A percentile compares a stretch with the other conserved stretches of the same genome.
Conservation (phyloP, 1,284 basidiomycete species). For the Violaceomyces palustris region DNA sequence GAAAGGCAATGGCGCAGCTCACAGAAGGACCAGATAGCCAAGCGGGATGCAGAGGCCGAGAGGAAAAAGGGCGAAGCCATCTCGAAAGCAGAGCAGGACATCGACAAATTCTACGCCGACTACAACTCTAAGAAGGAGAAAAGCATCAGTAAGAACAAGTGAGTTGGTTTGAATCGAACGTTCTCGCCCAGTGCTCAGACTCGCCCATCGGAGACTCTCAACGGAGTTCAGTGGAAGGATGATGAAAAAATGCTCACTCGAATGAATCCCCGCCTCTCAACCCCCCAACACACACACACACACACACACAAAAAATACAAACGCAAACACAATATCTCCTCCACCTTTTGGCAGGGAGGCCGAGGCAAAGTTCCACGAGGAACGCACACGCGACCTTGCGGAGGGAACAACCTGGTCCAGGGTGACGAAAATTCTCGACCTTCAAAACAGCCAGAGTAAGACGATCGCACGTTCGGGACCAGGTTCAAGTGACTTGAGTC, state of each 20-base stretch:
- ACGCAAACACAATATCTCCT: too few relatives aligned
- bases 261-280: too few relatives aligned
- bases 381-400: conserved; percentile 71
- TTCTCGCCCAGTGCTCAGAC: too few relatives aligned
- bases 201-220: too few relatives aligned
- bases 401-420: conserved; percentile 94
- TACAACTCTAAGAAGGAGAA: conserved; percentile 88
- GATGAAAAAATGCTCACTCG: too few relatives aligned
- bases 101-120: conserved; percentile 93
- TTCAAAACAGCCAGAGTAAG: conserved; percentile 93
- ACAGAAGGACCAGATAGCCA: conserved; percentile 78
- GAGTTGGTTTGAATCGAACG: conserved; percentile 54
- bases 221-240: too few relatives aligned
- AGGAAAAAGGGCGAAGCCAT: conserved; percentile 78
- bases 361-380: conserved; percentile 74
- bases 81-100: conserved; percentile 80
- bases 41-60: conserved; percentile 72
- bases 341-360: conserved; percentile 82
- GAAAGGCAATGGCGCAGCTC: conserved; percentile 80
- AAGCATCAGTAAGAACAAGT: conserved; percentile 95
- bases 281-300: too few relatives aligned
- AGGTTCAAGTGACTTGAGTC: conserved; percentile 79
- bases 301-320: too few relatives aligned
- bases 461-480: conserved; percentile 79
- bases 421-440: conserved; percentile 77